These are phyloP conservation scores for Calonectria multiphialidica DNA, from an alignment of 2,329 filamentous ascomycete species.

Conservation along the genomic window DNA sequence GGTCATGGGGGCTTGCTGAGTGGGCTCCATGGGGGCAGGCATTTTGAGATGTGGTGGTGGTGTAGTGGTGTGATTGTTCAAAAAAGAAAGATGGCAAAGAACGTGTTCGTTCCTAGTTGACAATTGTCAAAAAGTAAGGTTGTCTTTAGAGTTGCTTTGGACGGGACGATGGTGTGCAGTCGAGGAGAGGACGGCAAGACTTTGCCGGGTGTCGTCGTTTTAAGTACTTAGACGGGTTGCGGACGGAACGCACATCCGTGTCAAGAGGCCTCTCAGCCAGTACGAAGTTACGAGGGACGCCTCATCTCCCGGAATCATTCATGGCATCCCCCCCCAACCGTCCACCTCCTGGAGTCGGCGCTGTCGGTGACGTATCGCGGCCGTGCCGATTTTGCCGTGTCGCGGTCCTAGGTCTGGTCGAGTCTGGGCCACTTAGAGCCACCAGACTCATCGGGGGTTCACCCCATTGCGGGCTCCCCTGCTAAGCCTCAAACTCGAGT, in stretches of 20 bases:
- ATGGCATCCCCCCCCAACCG: neutral
- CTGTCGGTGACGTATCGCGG: constrained; percentile 20
- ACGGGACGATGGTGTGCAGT: constrained; percentile 25
- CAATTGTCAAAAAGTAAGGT: constrained; percentile 17
- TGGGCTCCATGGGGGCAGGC: constrained; percentile 55
- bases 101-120: constrained; percentile 6
- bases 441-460: neutral
- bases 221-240: constrained; percentile 29
- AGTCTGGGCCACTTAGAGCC: constrained; percentile 14
- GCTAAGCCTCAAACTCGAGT: constrained; percentile 16
- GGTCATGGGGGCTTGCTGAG: constrained; percentile 59
- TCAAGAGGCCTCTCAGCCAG: constrained; percentile 17
- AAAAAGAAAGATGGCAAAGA: constrained; percentile 11
- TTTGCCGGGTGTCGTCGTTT: constrained; percentile 27
- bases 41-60: constrained; percentile 51
- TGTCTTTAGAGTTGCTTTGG: constrained; percentile 25
- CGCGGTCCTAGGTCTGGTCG: neutral
- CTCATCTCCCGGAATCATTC: constrained; percentile 11
- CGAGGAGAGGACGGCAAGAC: constrained; percentile 22
- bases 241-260: constrained; percentile 5
- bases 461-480: constrained; percentile 11
- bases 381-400: constrained; percentile 29
- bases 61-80: constrained; percentile 2
- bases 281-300: neutral
- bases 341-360: neutral